phyloP scores from a whole-genome alignment of 768 basidiomycete genomes.

The Russula lepida region DNA sequence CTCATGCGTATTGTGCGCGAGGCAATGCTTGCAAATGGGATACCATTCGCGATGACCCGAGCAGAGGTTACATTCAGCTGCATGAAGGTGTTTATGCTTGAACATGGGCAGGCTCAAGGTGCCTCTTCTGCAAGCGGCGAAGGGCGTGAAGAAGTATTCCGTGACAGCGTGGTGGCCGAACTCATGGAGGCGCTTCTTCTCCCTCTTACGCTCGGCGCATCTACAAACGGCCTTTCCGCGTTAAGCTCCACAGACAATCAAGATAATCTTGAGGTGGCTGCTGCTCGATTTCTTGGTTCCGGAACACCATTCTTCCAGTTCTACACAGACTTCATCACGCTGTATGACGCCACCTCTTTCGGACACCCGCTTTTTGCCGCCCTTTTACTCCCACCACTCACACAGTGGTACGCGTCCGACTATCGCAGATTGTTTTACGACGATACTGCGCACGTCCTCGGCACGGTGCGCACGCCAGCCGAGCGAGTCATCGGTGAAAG shows the following conservation, averaged over 20 bases:
- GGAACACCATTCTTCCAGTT: conserved; percentile 85
- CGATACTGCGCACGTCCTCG: conserved; percentile 62
- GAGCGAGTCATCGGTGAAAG: conserved; percentile 46
- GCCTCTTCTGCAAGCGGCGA: conserved; percentile 25
- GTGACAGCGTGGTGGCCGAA: conserved; percentile 54
- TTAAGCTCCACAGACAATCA: conserved; percentile 15
- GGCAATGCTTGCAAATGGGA: conserved; percentile 35
- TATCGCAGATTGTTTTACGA: conserved; percentile 80
- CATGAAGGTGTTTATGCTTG: conserved; percentile 95
- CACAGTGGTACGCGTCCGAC: conserved; percentile 71
- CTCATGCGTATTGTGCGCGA: conserved; percentile 46
- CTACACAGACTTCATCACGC: conserved; percentile 80
- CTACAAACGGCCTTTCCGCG: conserved; percentile 22
- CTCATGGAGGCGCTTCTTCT: conserved; percentile 54
- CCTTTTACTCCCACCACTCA: conserved; percentile 66
- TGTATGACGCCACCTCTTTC: conserved; percentile 92
- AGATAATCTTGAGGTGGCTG: conserved; percentile 43
- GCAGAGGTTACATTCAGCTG: conserved; percentile 64
- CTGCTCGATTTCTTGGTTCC: conserved; percentile 50
- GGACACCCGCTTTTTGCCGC: conserved; percentile 66
- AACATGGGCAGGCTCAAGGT: conserved; percentile 56
- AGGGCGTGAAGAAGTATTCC: conserved; percentile 53
- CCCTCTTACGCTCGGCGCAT: conserved; percentile 39
- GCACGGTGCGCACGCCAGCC: conserved; percentile 45
- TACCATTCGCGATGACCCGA: conserved; percentile 39